These are phyloP conservation scores for Trichoderma sp. DNA, from an alignment of 2,329 filamentous ascomycete species.

Conservation along the genomic window DNA sequence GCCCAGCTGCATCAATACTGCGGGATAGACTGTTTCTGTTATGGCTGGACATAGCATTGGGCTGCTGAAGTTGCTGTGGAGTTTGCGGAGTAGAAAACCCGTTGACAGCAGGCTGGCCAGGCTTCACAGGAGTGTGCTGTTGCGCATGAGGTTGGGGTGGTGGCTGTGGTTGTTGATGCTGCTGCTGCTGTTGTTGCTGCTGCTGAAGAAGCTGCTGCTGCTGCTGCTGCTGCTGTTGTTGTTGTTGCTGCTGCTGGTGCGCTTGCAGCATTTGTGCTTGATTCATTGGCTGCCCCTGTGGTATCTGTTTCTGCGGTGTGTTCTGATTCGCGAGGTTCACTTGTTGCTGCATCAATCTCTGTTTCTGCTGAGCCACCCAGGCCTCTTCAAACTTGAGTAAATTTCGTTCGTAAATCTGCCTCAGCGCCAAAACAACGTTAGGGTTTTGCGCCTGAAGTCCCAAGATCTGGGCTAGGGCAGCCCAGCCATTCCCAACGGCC, in stretches of 20 bases:
- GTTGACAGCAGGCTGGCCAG: conserved; percentile 42
- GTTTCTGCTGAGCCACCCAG: conserved; percentile 59
- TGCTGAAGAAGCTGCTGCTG: conserved; percentile 24
- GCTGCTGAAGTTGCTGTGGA: conserved; percentile 28
- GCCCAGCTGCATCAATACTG: conserved; percentile 45
- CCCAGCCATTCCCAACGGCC: conserved; percentile 71
- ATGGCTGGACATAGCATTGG: conserved; percentile 7
- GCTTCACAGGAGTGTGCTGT: conserved; percentile 45
- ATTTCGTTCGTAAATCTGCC: conserved; percentile 73
- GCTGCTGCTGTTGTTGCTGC: conserved; percentile 38
- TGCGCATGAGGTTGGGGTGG: conserved; percentile 31
- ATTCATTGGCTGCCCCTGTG: conserved; percentile 35
- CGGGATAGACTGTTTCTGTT: conserved; percentile 40
- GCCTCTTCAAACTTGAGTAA: conserved; percentile 75
- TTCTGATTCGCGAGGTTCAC: conserved; percentile 31
- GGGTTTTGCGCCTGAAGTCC: conserved; percentile 66
- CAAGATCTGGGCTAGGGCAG: conserved; percentile 65
- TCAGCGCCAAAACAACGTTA: conserved; percentile 68
- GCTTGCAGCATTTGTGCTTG: conserved; percentile 41
- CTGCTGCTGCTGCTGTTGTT: conserved; percentile 27
- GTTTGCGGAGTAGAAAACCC: conserved; percentile 42
- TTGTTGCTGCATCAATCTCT: conserved; percentile 51
- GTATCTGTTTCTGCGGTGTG: conserved; percentile 42
- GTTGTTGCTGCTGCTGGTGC: conserved; percentile 36
- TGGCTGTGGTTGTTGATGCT: conserved; percentile 20